Evolutionary conservation across 2,329 filamentous ascomycete species (phyloP).

Genomic region (Zasmidium angulare): DNA sequence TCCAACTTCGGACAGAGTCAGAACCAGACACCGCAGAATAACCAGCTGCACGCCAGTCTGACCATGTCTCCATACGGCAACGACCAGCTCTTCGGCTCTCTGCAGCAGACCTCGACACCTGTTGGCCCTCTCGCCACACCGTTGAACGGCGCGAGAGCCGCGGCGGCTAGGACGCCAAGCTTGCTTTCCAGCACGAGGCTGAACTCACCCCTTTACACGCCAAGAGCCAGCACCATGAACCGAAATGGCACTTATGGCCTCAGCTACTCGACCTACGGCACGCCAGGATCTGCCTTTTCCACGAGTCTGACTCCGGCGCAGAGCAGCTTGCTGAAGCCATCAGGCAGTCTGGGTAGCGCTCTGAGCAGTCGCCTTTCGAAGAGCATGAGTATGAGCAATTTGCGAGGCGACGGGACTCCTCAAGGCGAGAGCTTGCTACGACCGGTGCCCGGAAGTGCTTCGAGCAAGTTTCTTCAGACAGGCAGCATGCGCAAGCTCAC

Average conservation of each 20-base stretch:
- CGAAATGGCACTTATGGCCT: slow-evolving; percentile 70
- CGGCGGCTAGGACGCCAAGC: slow-evolving; percentile 30
- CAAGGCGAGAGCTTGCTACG: slow-evolving; percentile 84
- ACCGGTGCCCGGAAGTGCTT: slow-evolving; percentile 60
- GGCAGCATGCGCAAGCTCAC: slow-evolving; percentile 84
- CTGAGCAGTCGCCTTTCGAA: slow-evolving; percentile 62
- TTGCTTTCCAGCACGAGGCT: slow-evolving; percentile 31
- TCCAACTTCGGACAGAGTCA: slow-evolving; percentile 35
- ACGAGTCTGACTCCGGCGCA: slow-evolving; percentile 66
- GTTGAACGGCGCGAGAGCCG: slow-evolving; percentile 62
- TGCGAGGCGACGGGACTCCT: slow-evolving; percentile 69
- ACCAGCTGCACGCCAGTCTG: slow-evolving; percentile 58
- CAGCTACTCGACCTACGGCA: slow-evolving; percentile 80
- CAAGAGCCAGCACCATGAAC: slow-evolving; percentile 50
- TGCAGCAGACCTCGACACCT: slow-evolving; percentile 65
- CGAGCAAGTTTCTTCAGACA: slow-evolving; percentile 65
- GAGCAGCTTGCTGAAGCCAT: slow-evolving; percentile 61
- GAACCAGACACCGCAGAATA: slow-evolving; percentile 54
- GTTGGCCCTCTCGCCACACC: slow-evolving; percentile 91
- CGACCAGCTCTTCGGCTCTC: slow-evolving; percentile 76
- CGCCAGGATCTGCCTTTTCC: slow-evolving; percentile 55
- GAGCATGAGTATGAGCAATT: slow-evolving; percentile 83
- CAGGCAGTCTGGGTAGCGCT: slow-evolving; percentile 65
- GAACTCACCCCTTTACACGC: slow-evolving; percentile 76
- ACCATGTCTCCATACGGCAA: slow-evolving; percentile 89